A percentile compares a stretch with the other conserved stretches of the same genome.
These are phyloP conservation scores for Arachnomyces sp. DNA, from an alignment of 2,329 filamentous ascomycete genomes.

Conservation along the genomic window DNA sequence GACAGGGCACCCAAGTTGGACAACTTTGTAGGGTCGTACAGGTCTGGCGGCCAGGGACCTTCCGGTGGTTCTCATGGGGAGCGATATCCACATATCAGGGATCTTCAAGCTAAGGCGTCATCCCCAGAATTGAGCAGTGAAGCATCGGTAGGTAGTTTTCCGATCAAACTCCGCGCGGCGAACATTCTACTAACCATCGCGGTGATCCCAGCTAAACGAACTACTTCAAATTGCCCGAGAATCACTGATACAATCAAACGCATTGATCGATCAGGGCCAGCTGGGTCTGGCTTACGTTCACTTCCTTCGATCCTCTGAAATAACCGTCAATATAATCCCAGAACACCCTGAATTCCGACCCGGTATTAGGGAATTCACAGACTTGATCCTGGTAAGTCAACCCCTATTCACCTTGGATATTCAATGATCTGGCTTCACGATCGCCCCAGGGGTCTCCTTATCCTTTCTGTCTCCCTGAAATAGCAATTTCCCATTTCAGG, in stretches of 20 bases:
- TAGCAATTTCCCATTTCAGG: not conserved
- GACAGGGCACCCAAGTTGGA: constrained; percentile 7
- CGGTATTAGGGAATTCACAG: too few relatives aligned
- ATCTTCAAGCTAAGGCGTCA: constrained; percentile 22
- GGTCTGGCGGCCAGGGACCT: constrained; percentile 4
- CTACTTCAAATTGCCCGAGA: constrained; percentile 29
- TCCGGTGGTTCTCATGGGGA: constrained; percentile 11
- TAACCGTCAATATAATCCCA: constrained; percentile 69
- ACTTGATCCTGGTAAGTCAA: constrained; percentile 18
- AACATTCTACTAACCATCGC: constrained; percentile 12
- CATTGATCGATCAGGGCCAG: constrained; percentile 24
- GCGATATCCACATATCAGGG: constrained; percentile 36
- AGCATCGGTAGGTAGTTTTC: constrained; percentile 8
- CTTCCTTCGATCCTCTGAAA: constrained; percentile 73
- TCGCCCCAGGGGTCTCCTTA: not conserved
- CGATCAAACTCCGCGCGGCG: not conserved
- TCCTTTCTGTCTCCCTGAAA: not conserved
- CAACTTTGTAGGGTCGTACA: not conserved
- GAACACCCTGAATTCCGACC: constrained; percentile 58
- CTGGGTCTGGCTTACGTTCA: constrained; percentile 73
- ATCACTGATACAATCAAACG: constrained; percentile 27
- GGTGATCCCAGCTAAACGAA: constrained; percentile 22
- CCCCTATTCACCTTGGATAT: not conserved
- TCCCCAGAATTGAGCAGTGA: constrained; percentile 9
- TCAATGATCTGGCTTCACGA: not conserved